These are phyloP conservation scores for Hyparrhenia diplandra DNA, from an alignment of 176 grass and related monocot genomes.

Conservation along the genomic window DNA sequence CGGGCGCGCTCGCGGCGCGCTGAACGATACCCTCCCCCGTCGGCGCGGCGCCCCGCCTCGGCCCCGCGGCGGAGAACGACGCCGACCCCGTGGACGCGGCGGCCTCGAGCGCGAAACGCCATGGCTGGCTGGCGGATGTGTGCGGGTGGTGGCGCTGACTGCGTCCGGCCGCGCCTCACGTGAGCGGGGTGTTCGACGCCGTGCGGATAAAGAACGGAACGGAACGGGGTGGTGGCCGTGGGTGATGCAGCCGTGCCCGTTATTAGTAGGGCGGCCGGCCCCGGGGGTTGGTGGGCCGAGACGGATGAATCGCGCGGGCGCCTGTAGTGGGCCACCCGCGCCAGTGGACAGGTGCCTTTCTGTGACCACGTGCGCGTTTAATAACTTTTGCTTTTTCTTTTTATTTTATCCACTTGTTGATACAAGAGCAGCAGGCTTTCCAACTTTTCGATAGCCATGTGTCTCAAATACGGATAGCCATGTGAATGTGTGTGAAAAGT, in stretches of 20 bases:
- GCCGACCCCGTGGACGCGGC: slow-evolving; percentile 7
- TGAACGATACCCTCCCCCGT: slow-evolving; percentile 15
- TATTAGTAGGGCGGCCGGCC: neutral
- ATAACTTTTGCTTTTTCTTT: neutral
- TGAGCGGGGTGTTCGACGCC: slow-evolving; percentile 13
- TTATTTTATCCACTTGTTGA: no score
- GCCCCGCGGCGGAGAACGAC: slow-evolving; percentile 11
- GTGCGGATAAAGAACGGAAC: neutral
- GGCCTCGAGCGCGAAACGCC: slow-evolving; percentile 53
- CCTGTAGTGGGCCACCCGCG: neutral
- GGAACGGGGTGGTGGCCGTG: neutral
- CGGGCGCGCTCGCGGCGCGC: neutral
- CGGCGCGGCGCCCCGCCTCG: neutral
- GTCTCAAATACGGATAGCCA: no score
- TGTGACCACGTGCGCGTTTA: neutral
- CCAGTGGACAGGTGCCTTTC: neutral
- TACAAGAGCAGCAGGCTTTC: no score
- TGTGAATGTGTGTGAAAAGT: no score
- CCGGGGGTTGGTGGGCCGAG: slow-evolving; percentile 24
- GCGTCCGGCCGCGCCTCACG: neutral
- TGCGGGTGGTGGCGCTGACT: neutral
- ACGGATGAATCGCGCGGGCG: neutral
- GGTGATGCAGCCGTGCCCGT: neutral
- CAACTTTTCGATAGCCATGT: no score
- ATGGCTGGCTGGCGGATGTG: neutral